These are phyloP conservation scores for Turritis glabra DNA, from an alignment of 345 rosid genomes.

Conservation along the genomic window DNA sequence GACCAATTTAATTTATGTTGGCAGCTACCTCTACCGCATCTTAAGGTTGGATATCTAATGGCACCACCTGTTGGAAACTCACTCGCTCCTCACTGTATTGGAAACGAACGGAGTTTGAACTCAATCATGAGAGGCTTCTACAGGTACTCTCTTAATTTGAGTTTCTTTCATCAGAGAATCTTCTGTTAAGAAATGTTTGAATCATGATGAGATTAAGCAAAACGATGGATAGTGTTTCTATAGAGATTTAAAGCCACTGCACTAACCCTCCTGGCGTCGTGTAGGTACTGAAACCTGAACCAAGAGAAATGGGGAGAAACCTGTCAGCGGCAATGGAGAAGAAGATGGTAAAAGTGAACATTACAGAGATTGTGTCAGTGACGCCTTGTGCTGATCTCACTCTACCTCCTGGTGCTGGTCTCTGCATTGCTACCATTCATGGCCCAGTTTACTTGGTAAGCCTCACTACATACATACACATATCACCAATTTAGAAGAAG, in stretches of 20 bases:
- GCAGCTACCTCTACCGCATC: conserved; percentile 86
- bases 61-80: conserved; percentile 76
- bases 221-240: neutral
- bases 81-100: conserved; percentile 84
- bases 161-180: too few species aligned
- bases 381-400: conserved; percentile 93
- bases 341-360: conserved; percentile 61
- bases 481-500: too few species aligned
- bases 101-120: conserved; percentile 71
- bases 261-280: neutral
- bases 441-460: conserved; percentile 83
- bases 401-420: conserved; percentile 95
- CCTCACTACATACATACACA: too few species aligned
- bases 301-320: conserved; percentile 54
- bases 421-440: conserved; percentile 72
- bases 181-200: too few species aligned
- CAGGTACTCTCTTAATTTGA: conserved; percentile 52
- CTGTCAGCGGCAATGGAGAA: conserved; percentile 61
- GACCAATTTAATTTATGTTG: conserved; percentile 24
- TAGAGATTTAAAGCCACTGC: neutral
- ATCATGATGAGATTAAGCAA: neutral
- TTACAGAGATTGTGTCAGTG: conserved; percentile 79
- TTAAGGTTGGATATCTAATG: conserved; percentile 75
- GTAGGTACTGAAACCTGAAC: conserved; percentile 60
- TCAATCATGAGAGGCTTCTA: conserved; percentile 82